phyloP scores from a whole-genome alignment of 495 filamentous ascomycete species.

The Trichoderma gamsii region DNA sequence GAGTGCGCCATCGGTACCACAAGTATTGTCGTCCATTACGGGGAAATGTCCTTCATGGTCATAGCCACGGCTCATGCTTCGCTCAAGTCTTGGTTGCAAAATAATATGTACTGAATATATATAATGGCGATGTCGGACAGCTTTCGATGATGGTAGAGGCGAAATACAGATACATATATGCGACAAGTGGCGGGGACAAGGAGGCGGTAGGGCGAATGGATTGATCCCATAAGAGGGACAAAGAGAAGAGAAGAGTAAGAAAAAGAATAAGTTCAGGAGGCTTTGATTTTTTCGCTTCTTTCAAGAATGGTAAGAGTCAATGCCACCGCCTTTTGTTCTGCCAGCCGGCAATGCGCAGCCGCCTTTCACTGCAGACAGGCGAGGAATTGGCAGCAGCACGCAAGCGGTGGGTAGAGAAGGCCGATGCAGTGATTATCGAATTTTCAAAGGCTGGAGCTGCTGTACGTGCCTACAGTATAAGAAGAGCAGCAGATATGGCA shows the following conservation, averaged over 20 bases:
- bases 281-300: neutral
- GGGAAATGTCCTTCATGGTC: neutral
- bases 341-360: neutral
- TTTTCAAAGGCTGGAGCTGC: neutral
- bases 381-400: neutral
- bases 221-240: neutral
- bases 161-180: neutral
- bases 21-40: neutral
- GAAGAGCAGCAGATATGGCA: neutral
- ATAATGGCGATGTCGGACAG: neutral
- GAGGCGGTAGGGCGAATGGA: neutral
- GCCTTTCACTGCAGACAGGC: neutral
- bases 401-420: neutral
- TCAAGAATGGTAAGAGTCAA: neutral
- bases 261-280: neutral
- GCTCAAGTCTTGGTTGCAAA: neutral
- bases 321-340: conserved; percentile 10
- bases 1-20: conserved; percentile 16
- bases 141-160: neutral
- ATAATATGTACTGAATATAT: neutral
- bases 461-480: neutral
- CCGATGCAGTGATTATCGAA: neutral
- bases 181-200: neutral
- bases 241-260: neutral
- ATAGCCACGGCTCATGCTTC: conserved; percentile 8